Conservation (phyloP, 257 asterid species). For the Leonotis leonurus region DNA sequence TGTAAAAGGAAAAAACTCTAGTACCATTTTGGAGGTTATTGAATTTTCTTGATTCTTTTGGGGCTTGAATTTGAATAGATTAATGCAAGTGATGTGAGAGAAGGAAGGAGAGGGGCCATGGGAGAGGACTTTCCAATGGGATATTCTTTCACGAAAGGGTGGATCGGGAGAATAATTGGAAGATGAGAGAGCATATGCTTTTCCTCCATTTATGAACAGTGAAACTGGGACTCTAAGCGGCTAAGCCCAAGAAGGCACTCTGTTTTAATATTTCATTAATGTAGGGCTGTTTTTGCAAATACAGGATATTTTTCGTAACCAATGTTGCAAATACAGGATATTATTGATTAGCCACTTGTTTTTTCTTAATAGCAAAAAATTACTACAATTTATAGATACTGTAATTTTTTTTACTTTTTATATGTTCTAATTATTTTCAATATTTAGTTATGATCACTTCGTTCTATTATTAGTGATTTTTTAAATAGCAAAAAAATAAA, state of each 20-base stretch:
- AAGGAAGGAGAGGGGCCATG: slow-evolving; percentile 26
- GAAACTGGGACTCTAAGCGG: background rate
- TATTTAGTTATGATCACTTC: too few species aligned
- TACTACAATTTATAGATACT: too few species aligned
- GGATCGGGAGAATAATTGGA: slow-evolving; percentile 16
- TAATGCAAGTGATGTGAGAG: slow-evolving; percentile 7
- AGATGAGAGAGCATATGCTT: slow-evolving; percentile 35
- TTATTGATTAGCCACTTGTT: too few species aligned
- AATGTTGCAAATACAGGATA: too few species aligned
- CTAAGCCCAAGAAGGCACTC: background rate
- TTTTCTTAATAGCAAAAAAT: too few species aligned
- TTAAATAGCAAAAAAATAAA: too few species aligned
- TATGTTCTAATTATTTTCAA: too few species aligned
- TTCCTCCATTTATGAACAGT: background rate
- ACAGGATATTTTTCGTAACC: background rate
- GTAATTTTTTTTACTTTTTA: too few species aligned
- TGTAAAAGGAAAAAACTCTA: background rate
- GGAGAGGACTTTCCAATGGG: slow-evolving; percentile 20
- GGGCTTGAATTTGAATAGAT: slow-evolving; percentile 4
- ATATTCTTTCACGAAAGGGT: slow-evolving; percentile 26
- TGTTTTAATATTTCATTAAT: background rate
- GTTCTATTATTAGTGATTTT: too few species aligned
- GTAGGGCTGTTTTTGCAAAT: slow-evolving; percentile 2
- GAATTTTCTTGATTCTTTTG: slow-evolving; percentile 19
- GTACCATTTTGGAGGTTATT: background rate